Evolutionary conservation across 2,329 filamentous ascomycete genomes (phyloP).

Genomic region (Madurella fahalii): DNA sequence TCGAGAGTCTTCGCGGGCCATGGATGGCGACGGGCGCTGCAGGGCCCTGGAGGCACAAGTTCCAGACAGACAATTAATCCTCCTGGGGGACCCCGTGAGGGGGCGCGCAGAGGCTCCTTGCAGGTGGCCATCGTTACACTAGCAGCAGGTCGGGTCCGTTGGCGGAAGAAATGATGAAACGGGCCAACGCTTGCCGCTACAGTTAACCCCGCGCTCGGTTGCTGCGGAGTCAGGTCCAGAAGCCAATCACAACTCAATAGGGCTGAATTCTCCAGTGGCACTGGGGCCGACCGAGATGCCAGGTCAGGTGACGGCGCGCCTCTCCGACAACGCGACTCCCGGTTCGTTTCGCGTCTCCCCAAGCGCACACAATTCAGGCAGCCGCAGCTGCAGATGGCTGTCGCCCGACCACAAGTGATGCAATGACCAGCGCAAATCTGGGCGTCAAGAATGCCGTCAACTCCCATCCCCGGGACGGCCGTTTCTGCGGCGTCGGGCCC

Average conservation of each 20-base stretch:
- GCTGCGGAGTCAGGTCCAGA: too few species aligned
- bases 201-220: too few species aligned
- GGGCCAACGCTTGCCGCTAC: too few species aligned
- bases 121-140: background rate
- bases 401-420: background rate
- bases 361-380: background rate
- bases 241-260: too few species aligned
- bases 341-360: background rate
- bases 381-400: background rate
- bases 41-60: background rate
- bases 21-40: background rate
- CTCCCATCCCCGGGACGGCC: slow-evolving; percentile 17
- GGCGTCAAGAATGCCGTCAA: slow-evolving; percentile 19
- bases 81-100: too few species aligned
- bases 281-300: background rate
- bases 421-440: slow-evolving; percentile 1
- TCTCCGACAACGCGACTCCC: slow-evolving; percentile 3
- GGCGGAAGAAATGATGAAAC: background rate
- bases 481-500: background rate
- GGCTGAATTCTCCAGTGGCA: too few species aligned
- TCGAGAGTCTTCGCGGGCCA: background rate
- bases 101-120: too few species aligned
- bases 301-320: slow-evolving; percentile 4
- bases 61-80: background rate
- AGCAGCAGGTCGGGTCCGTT: background rate